Conservation (phyloP, 768 basidiomycete genomes). For the Hydnomerulius pinastri region DNA sequence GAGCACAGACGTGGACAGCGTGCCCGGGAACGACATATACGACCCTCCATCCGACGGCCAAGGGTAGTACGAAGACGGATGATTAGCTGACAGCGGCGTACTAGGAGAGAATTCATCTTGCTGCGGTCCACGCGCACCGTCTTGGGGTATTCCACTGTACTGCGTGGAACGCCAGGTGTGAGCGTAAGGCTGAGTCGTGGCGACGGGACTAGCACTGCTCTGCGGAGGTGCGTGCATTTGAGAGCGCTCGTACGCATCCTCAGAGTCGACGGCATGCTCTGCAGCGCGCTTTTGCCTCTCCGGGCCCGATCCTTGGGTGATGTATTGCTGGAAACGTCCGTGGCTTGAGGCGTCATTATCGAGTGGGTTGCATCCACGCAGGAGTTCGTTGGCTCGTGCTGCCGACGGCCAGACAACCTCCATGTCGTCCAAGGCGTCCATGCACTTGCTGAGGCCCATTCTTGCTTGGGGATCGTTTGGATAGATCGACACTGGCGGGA, state of each 20-base stretch:
- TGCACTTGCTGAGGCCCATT: slow-evolving; percentile 63
- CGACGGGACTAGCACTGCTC: not conserved
- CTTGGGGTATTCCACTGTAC: slow-evolving; percentile 8
- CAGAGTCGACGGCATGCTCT: slow-evolving; percentile 48
- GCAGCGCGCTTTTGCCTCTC: slow-evolving; percentile 63
- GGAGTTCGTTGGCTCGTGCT: slow-evolving; percentile 69
- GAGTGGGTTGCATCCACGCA: slow-evolving; percentile 57
- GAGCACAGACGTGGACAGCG: slow-evolving; percentile 70
- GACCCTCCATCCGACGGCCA: slow-evolving; percentile 42
- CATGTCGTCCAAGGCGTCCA: slow-evolving; percentile 67
- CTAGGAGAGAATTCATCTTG: slow-evolving; percentile 10
- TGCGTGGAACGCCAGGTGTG: slow-evolving; percentile 34
- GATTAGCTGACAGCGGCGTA: slow-evolving; percentile 6
- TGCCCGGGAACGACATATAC: slow-evolving; percentile 42
- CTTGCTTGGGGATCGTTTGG: slow-evolving; percentile 71
- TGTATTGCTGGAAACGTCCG: slow-evolving; percentile 7
- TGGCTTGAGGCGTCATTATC: slow-evolving; percentile 9
- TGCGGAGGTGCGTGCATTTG: slow-evolving; percentile 14
- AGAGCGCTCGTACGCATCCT: slow-evolving; percentile 26
- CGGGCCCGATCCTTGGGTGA: slow-evolving; percentile 14
- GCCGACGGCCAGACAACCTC: slow-evolving; percentile 76
- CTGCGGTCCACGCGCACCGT: slow-evolving; percentile 5
- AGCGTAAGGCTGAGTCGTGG: slow-evolving; percentile 22
- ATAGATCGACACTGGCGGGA: slow-evolving; percentile 54
- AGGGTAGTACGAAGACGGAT: slow-evolving; percentile 42